Evolutionary conservation across 345 rosid species (phyloP).

Genomic region (Heritiera fomes): DNA sequence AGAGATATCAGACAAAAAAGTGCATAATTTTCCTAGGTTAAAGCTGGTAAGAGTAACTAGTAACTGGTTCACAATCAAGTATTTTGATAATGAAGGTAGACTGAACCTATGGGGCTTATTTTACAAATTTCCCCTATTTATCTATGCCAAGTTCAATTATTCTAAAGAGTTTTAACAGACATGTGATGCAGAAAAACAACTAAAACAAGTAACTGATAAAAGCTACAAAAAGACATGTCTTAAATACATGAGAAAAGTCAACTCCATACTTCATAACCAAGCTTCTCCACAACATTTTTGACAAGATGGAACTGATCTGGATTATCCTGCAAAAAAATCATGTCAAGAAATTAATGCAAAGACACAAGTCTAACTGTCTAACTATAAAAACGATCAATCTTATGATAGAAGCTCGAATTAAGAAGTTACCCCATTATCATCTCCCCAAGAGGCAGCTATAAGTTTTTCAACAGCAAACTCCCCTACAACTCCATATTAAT

Average conservation of each 20-base stretch:
- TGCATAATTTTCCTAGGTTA: background rate
- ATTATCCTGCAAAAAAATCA: conserved; percentile 46
- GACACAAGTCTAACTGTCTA: background rate
- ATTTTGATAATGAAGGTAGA: background rate
- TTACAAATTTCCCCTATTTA: background rate
- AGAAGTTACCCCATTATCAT: conserved; percentile 46
- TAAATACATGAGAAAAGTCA: conserved; percentile 14
- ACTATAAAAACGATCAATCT: background rate
- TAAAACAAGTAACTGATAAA: conserved; percentile 6
- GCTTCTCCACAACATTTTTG: conserved; percentile 52
- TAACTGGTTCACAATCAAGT: background rate
- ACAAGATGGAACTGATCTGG: conserved; percentile 78
- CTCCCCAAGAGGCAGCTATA: conserved; percentile 41
- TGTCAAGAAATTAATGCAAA: conserved; percentile 1
- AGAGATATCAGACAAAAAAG: conserved; percentile 1
- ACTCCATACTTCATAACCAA: conserved; percentile 68
- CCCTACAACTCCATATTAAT: conserved; percentile 42
- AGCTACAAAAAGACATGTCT: background rate
- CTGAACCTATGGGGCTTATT: background rate
- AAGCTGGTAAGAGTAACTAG: background rate
- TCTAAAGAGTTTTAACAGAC: background rate
- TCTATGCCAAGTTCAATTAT: background rate
- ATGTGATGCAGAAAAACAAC: conserved; percentile 7
- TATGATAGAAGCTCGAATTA: background rate
- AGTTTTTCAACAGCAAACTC: conserved; percentile 75